phyloP scores from a whole-genome alignment of 805 yeast genomes.

The Wickerhamomyces kurtzmanii region DNA sequence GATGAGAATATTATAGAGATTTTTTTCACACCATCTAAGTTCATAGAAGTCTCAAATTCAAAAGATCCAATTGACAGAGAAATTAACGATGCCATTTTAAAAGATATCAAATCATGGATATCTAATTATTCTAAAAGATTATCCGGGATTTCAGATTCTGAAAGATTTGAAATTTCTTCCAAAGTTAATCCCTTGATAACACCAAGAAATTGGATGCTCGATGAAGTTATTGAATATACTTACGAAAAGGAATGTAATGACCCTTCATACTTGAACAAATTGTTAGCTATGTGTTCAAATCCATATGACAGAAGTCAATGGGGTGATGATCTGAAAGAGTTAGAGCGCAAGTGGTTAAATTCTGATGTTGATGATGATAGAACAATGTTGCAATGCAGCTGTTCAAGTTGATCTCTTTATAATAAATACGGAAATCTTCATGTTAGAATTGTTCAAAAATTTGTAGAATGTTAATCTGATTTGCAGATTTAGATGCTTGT shows the following conservation, averaged over 20 bases:
- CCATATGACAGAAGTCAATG: conserved; percentile 67
- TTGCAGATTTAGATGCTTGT: no score
- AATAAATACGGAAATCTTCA: no score
- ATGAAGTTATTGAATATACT: conserved; percentile 61
- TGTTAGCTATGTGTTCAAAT: conserved; percentile 59
- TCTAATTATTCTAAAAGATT: conserved; percentile 34
- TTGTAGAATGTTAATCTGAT: no score
- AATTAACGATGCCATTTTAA: conserved; percentile 28
- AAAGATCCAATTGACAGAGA: conserved; percentile 24
- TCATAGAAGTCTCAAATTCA: conserved; percentile 13
- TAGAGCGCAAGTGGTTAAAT: conserved; percentile 45
- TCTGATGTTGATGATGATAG: conserved; percentile 36
- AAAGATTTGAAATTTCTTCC: conserved; percentile 32
- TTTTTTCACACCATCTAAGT: conserved; percentile 16
- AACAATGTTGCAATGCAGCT: conserved; percentile 67
- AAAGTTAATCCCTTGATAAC: conserved; percentile 66
- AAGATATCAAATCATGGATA: conserved; percentile 42
- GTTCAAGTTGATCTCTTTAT: conserved; percentile 47
- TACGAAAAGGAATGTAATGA: conserved; percentile 43
- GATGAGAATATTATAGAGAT: conserved; percentile 17
- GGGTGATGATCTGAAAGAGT: conserved; percentile 53
- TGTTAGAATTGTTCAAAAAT: no score
- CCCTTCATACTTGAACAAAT: conserved; percentile 41
- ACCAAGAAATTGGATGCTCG: conserved; percentile 80
- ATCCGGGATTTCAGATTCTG: conserved; percentile 23